Conservation (phyloP, 441 rosid species). For the Populus hybrid region DNA sequence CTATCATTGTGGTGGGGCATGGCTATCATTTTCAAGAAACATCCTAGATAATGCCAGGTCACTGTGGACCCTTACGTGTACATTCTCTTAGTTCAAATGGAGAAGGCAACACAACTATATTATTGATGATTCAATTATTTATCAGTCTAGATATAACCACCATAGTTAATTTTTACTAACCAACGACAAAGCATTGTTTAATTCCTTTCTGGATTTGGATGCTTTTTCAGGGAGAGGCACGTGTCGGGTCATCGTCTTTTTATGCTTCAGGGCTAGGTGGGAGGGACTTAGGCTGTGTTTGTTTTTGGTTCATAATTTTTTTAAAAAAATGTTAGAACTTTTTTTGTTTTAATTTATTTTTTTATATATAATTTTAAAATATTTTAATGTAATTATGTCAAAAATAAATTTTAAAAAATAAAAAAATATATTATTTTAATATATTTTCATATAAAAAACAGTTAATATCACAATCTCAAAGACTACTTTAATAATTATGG, state of each 20-base stretch:
- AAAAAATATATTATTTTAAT: too few relatives aligned
- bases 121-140: slow-evolving; percentile 3
- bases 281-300: neutral
- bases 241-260: neutral
- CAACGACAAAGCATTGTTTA: neutral
- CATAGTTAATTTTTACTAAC: neutral
- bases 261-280: neutral
- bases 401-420: too few relatives aligned
- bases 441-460: too few relatives aligned
- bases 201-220: neutral
- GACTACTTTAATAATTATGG: too few relatives aligned
- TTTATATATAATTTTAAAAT: too few relatives aligned
- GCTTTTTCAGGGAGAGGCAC: neutral
- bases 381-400: too few relatives aligned
- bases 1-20: neutral
- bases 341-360: too few relatives aligned
- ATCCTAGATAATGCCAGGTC: neutral
- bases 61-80: slow-evolving; percentile 4
- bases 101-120: neutral
- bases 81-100: neutral
- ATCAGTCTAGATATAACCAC: neutral
- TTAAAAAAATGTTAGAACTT: too few relatives aligned
- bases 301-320: too few relatives aligned
- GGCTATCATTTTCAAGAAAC: neutral
- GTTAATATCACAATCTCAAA: too few relatives aligned